These are phyloP conservation scores for Taiozyma sp. DNA, from an alignment of 1,139 yeast genomes.

Conservation along the genomic window DNA sequence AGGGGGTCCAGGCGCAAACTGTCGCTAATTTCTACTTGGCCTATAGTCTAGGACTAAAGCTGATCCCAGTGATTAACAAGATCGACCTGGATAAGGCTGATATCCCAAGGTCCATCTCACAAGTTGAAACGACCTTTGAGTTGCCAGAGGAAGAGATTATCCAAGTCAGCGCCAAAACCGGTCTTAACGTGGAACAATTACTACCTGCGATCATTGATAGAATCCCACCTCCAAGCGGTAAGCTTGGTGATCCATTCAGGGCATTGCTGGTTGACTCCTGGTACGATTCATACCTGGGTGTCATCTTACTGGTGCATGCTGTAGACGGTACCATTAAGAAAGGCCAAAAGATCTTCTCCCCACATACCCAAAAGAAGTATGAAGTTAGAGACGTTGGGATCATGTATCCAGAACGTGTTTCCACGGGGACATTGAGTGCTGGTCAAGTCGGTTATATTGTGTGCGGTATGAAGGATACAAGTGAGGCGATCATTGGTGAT, in stretches of 20 bases:
- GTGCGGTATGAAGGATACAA: constrained; percentile 88
- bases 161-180: constrained; percentile 91
- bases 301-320: constrained; percentile 78
- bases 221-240: constrained; percentile 72
- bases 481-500: constrained; percentile 90
- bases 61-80: constrained; percentile 88
- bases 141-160: constrained; percentile 70
- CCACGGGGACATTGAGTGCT: constrained; percentile 60
- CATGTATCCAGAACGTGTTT: constrained; percentile 83
- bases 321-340: constrained; percentile 76
- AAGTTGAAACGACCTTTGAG: constrained; percentile 81
- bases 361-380: constrained; percentile 69
- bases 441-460: constrained; percentile 95
- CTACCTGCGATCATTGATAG: constrained; percentile 76
- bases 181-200: constrained; percentile 68
- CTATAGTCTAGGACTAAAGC: constrained; percentile 72
- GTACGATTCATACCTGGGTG: constrained; percentile 94
- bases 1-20: constrained; percentile 97
- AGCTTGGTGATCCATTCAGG: constrained; percentile 51
- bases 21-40: constrained; percentile 94
- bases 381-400: constrained; percentile 93
- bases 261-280: constrained; percentile 91
- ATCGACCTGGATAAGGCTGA: constrained; percentile 90
- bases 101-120: constrained; percentile 74
- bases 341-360: constrained; percentile 74